phyloP scores from a whole-genome alignment of 257 asterid species.

The Fraxinus cuspidata region DNA sequence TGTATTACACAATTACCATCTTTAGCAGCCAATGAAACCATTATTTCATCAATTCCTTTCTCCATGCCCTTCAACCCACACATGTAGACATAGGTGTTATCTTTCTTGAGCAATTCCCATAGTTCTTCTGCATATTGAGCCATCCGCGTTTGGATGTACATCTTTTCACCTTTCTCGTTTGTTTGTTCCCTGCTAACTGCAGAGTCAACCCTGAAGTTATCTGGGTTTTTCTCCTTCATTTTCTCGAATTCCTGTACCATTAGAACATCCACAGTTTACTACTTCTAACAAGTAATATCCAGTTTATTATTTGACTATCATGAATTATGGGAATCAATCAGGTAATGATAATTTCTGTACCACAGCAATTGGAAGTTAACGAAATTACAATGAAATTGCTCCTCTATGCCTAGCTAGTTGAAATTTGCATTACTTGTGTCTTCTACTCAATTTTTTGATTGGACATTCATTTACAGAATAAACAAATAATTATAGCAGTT shows the following conservation, averaged over 20 bases:
- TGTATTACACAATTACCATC: slow-evolving; percentile 53
- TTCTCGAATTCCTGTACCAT: slow-evolving; percentile 76
- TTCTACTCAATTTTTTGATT: too few species aligned
- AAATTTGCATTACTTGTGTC: too few species aligned
- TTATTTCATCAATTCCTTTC: slow-evolving; percentile 86
- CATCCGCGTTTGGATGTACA: slow-evolving; percentile 98
- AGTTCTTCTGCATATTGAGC: slow-evolving; percentile 92
- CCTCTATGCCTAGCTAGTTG: too few species aligned
- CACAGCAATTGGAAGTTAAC: too few species aligned
- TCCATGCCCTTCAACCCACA: slow-evolving; percentile 98
- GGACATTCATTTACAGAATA: too few species aligned
- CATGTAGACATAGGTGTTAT: slow-evolving; percentile 88
- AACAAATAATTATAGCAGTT: too few species aligned
- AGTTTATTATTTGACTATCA: too few species aligned
- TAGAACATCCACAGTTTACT: not conserved
- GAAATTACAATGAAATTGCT: too few species aligned
- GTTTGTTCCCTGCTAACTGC: slow-evolving; percentile 95
- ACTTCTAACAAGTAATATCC: too few species aligned
- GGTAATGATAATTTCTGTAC: too few species aligned
- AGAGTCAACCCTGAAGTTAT: slow-evolving; percentile 82
- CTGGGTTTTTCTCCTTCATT: slow-evolving; percentile 77
- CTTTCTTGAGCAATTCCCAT: slow-evolving; percentile 89
- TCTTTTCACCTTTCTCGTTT: slow-evolving; percentile 80
- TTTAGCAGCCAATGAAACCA: slow-evolving; percentile 72
- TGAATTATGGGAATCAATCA: too few species aligned